phyloP scores from a whole-genome alignment of 139 green algal species.

The Chlamydomonas eustigma region DNA sequence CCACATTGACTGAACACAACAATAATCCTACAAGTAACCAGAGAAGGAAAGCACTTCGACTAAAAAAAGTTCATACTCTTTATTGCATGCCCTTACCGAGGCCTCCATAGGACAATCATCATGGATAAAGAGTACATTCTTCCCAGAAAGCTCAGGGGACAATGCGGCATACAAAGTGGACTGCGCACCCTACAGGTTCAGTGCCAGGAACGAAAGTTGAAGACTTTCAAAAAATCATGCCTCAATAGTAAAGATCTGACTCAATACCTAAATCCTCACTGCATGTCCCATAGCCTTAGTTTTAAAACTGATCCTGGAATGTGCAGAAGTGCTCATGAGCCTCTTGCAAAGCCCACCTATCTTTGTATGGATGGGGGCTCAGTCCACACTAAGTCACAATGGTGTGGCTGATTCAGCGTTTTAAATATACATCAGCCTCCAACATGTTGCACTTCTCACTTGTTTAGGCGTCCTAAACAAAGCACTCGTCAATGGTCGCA shows the following conservation, averaged over 20 bases:
- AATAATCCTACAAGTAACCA: too few species aligned
- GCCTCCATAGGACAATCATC: background rate
- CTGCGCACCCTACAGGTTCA: background rate
- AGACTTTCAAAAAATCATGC: too few species aligned
- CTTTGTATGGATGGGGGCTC: too few species aligned
- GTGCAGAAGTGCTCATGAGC: background rate
- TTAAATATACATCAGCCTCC: background rate
- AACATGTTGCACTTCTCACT: background rate
- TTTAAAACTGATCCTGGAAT: background rate
- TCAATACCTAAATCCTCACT: too few species aligned
- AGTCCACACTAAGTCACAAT: too few species aligned
- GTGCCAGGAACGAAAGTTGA: background rate
- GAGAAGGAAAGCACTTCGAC: too few species aligned
- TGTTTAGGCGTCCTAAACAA: constrained; percentile 1
- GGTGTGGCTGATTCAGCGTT: too few species aligned
- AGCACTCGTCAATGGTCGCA: background rate
- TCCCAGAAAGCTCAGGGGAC: background rate
- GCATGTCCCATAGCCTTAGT: too few species aligned
- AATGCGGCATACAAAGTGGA: constrained; percentile 4
- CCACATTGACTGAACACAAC: too few species aligned
- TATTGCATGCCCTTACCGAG: background rate
- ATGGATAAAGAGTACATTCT: constrained; percentile 3
- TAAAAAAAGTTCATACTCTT: too few species aligned
- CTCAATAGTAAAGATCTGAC: too few species aligned
- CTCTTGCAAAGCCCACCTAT: too few species aligned